Base-by-base conservation (phyloP, 495 filamentous ascomycete genomes). In the Podospora pseudoanserina region DNA sequence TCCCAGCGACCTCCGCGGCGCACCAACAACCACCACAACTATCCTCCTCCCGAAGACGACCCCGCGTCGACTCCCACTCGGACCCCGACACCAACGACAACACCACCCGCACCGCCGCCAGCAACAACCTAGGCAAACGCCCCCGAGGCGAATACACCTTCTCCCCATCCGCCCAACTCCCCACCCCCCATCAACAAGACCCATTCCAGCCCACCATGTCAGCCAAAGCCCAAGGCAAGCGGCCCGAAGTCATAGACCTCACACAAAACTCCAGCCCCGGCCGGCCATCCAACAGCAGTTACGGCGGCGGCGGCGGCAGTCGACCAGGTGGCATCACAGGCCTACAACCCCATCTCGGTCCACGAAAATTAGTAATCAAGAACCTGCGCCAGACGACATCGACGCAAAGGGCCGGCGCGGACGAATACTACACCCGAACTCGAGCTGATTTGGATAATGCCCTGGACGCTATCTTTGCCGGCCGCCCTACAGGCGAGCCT, bases 291-390 rank as follows among this genome's bases (percentile, higher is more conserved):
- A 55, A 28, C 28, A 27, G 16, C 27, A 65, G 26, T 39, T 49
- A 59, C 57, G 19, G 32, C 68, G 53, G 19, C 61, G 53, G 49
- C 68, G 53, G 19, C 61, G 53, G 49, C 57, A 13, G 32, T 27
- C 65, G 62, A 30, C 58, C 67, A 26, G 55, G 60, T 60, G 65
- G 71, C 64, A 63, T 61, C 3, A 67, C 77, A 18, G 77, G 76
- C 68, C 82, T 88, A 68, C 82, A 87, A 70, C 82, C 86, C 9
- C 83, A 86, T 67, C 77, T 76, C 4, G 90, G 91, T 23, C 83
- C 91, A n/a, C 92, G 90, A 80, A 94, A 89, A 78, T 85, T 99
- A 13, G 84, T 90, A 1, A 89, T 98, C 64, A 96, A 95, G 85
- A 97, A 97, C 73, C 84, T 97, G 68, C 87, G 90, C 34, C 84